phyloP scores from a whole-genome alignment of 1,284 basidiomycete species.

The Boletus nobilissimus region DNA sequence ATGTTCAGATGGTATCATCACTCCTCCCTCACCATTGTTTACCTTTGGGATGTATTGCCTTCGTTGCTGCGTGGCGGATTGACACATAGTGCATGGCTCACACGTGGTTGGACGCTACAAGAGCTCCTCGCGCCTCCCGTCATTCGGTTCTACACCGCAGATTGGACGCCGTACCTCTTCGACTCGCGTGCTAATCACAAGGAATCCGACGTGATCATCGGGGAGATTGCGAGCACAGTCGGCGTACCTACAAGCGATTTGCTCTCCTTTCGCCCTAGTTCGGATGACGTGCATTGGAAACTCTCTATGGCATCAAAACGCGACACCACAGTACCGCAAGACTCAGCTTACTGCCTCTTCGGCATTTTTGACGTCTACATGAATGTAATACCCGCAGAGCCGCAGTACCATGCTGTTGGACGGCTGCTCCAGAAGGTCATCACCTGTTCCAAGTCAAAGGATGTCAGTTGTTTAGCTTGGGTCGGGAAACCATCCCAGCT shows the following conservation, averaged over 20 bases:
- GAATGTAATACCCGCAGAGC: background rate
- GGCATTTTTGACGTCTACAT: slow-evolving; percentile 7
- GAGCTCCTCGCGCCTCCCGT: background rate
- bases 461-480: slow-evolving; percentile 29
- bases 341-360: slow-evolving; percentile 2
- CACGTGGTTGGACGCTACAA: slow-evolving; percentile 6
- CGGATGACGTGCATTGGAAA: slow-evolving; percentile 5
- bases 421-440: slow-evolving; percentile 30
- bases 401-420: slow-evolving; percentile 14
- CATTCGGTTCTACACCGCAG: slow-evolving; percentile 1
- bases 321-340: background rate
- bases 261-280: background rate
- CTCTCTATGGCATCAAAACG: slow-evolving; percentile 4
- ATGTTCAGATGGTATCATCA: slow-evolving; percentile 13
- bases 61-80: background rate
- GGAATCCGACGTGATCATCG: background rate
- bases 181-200: slow-evolving; percentile 8
- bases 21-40: background rate
- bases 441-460: slow-evolving; percentile 16
- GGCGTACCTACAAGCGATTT: background rate
- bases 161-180: slow-evolving; percentile 4
- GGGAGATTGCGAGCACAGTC: slow-evolving; percentile 4
- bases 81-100: slow-evolving; percentile 5
- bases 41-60: background rate
- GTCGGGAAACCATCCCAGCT: slow-evolving; percentile 27